A percentile compares a stretch with the other conserved stretches of the same genome.
Conservation (phyloP, 148 eudicot genomes). For the Nepenthes gracilis region DNA sequence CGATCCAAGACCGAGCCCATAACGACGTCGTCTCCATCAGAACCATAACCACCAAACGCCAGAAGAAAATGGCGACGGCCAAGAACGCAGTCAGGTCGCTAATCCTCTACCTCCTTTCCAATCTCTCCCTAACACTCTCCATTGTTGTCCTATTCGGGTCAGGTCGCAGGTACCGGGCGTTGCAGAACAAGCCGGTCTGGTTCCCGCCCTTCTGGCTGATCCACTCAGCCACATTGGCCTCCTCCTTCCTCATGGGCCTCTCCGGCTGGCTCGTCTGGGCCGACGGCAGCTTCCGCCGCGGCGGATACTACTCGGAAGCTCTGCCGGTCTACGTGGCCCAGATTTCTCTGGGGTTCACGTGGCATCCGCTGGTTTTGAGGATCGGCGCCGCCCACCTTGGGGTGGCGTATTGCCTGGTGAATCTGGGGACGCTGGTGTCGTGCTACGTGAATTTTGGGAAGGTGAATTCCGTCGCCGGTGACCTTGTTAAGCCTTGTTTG, state of each 20-base stretch:
- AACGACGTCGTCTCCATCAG: no score
- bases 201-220: slow-evolving; percentile 15
- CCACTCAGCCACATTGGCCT: slow-evolving; percentile 15
- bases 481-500: slow-evolving; percentile 17
- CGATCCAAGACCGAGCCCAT: no score
- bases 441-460: slow-evolving; percentile 14
- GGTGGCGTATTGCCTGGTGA: slow-evolving; percentile 11
- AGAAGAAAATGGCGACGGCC: background rate
- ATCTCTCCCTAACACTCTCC: slow-evolving; percentile 10
- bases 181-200: slow-evolving; percentile 13
- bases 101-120: slow-evolving; percentile 7
- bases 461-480: slow-evolving; percentile 12
- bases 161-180: slow-evolving; percentile 6
- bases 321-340: slow-evolving; percentile 17
- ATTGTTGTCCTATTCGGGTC: slow-evolving; percentile 21
- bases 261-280: slow-evolving; percentile 29
- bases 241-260: slow-evolving; percentile 21
- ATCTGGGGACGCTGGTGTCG: slow-evolving; percentile 10
- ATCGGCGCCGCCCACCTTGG: slow-evolving; percentile 19
- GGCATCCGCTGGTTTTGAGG: slow-evolving; percentile 24
- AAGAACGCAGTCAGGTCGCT: slow-evolving; percentile 7
- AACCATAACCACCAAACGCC: no score
- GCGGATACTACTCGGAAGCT: slow-evolving; percentile 2
- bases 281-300: slow-evolving; percentile 15
- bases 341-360: slow-evolving; percentile 14